Conservation (phyloP, 2,329 filamentous ascomycete species). For the Fusarium sp. region DNA sequence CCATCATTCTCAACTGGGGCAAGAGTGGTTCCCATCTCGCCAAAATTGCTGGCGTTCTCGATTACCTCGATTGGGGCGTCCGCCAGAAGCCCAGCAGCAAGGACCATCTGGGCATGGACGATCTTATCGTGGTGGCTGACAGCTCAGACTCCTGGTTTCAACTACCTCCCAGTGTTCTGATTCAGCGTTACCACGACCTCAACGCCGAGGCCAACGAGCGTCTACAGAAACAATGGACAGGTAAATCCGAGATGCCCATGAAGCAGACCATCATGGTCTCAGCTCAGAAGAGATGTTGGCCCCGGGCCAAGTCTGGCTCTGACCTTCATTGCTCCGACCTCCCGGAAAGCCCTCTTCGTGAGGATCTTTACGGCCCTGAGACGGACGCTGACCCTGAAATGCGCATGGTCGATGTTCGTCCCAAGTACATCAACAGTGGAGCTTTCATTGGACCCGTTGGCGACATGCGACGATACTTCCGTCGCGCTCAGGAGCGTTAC, state of each 20-base stretch:
- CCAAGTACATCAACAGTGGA: constrained; percentile 48
- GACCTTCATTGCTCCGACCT: constrained; percentile 37
- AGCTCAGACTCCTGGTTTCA: constrained; percentile 50
- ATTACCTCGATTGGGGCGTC: constrained; percentile 44
- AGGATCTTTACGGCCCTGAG: constrained; percentile 40
- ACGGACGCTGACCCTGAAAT: constrained; percentile 35
- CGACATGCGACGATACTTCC: constrained; percentile 44
- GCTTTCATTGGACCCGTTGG: constrained; percentile 47
- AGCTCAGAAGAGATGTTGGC: constrained; percentile 44
- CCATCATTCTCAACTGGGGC: constrained; percentile 48
- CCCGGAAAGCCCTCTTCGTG: constrained; percentile 31
- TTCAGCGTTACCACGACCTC: constrained; percentile 45
- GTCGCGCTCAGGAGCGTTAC: constrained; percentile 40
- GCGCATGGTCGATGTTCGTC: constrained; percentile 34
- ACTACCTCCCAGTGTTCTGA: constrained; percentile 46
- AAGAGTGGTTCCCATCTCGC: constrained; percentile 43
- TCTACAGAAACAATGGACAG: constrained; percentile 25
- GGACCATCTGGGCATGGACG: constrained; percentile 38
- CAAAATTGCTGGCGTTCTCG: constrained; percentile 47
- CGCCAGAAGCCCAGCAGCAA: constrained; percentile 8
- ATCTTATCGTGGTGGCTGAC: constrained; percentile 48
- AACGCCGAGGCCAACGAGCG: constrained; percentile 36
- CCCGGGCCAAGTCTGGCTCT: constrained; percentile 18
- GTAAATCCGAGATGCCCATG: constrained; percentile 31
- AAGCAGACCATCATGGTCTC: constrained; percentile 44